Evolutionary conservation across 768 basidiomycete species (phyloP).

Genomic region (Leccinum longicurvipes): DNA sequence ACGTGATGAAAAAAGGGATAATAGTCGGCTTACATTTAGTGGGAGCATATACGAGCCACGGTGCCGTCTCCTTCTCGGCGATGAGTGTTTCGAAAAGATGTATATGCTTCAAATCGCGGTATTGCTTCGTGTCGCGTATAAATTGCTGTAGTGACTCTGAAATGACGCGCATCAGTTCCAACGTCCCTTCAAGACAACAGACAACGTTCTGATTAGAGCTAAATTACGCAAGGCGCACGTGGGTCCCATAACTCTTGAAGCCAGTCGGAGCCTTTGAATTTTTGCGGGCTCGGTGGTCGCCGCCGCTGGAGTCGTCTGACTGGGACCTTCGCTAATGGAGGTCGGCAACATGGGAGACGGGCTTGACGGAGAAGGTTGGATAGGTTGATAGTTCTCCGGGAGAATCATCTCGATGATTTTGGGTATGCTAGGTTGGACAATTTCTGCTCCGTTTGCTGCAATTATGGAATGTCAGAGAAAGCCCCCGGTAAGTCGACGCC

Average conservation of each 20-base stretch:
- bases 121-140: not conserved
- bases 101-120: not conserved
- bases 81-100: not conserved
- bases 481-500: no score
- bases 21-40: not conserved
- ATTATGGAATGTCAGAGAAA: not conserved
- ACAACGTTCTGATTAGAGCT: conserved; percentile 13
- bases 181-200: not conserved
- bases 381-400: conserved; percentile 1
- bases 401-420: not conserved
- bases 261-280: not conserved
- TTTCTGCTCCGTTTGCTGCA: not conserved
- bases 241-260: conserved; percentile 24
- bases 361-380: not conserved
- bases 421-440: not conserved
- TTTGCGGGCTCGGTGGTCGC: not conserved
- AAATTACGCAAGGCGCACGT: conserved; percentile 21
- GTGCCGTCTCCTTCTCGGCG: not conserved
- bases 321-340: not conserved
- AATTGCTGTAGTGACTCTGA: not conserved
- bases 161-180: not conserved
- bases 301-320: not conserved
- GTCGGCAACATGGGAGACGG: not conserved
- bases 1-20: not conserved
- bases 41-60: not conserved